Evolutionary conservation across 176 grass and related monocot species (phyloP).

Genomic region (Luzula sylvatica): DNA sequence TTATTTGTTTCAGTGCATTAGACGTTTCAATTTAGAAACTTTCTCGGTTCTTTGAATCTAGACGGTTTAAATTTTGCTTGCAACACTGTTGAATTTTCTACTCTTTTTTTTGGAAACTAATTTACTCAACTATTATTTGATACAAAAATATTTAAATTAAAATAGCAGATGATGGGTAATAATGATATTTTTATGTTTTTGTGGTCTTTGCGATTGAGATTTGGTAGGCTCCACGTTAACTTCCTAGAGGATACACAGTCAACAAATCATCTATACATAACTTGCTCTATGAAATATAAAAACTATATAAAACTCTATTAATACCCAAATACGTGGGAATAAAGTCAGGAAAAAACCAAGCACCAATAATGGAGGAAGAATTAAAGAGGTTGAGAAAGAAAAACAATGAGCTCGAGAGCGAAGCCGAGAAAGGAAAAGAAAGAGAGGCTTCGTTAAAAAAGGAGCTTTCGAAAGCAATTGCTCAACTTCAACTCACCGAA

Average conservation of each 20-base stretch:
- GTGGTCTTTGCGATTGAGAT: background rate
- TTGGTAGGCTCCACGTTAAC: too few species aligned
- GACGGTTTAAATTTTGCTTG: too few species aligned
- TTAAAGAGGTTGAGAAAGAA: constrained; percentile 15
- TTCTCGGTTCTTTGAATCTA: constrained; percentile 21
- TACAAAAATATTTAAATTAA: background rate
- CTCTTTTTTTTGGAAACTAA: background rate
- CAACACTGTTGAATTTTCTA: too few species aligned
- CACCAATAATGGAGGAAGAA: constrained; percentile 3
- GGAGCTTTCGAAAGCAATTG: constrained; percentile 6
- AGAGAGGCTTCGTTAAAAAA: constrained; percentile 7
- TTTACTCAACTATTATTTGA: background rate
- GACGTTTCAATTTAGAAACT: background rate
- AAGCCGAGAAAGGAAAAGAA: constrained; percentile 13
- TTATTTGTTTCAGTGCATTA: background rate
- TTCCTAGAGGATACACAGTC: background rate
- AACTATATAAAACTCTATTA: too few species aligned
- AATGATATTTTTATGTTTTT: background rate
- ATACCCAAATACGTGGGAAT: background rate
- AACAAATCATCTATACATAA: background rate
- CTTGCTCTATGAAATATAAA: background rate
- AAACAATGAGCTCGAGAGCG: constrained; percentile 32
- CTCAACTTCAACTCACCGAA: constrained; percentile 11
- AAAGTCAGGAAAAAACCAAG: background rate
- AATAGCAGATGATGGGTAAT: background rate